Evolutionary conservation across 2,329 filamentous ascomycete genomes (phyloP).

Genomic region (Pseudohalonectria lignicola): DNA sequence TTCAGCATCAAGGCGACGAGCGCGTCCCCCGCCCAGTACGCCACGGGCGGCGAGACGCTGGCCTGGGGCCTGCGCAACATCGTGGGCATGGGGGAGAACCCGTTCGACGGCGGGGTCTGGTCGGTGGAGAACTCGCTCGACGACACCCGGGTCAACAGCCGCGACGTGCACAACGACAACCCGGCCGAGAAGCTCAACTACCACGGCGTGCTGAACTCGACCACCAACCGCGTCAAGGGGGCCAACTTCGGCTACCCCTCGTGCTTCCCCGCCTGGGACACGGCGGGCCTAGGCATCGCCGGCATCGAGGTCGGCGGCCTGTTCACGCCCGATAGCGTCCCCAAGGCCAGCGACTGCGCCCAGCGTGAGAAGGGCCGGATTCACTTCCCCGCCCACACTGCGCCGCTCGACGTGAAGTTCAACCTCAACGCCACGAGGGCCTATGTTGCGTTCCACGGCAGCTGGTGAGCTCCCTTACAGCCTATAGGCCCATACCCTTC

Average conservation of each 20-base stretch:
- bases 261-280: slow-evolving; percentile 49
- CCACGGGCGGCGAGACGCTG: slow-evolving; percentile 33
- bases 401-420: slow-evolving; percentile 54
- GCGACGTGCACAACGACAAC: slow-evolving; percentile 57
- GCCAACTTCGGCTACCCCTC: slow-evolving; percentile 53
- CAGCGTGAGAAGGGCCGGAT: slow-evolving; percentile 29
- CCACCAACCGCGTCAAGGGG: slow-evolving; percentile 15
- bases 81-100: slow-evolving; percentile 51
- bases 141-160: slow-evolving; percentile 42
- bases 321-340: slow-evolving; percentile 18
- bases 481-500: too few species aligned
- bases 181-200: slow-evolving; percentile 67
- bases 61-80: slow-evolving; percentile 66
- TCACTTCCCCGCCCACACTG: slow-evolving; percentile 42
- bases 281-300: slow-evolving; percentile 20
- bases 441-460: slow-evolving; percentile 52
- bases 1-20: slow-evolving; percentile 28
- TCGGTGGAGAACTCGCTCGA: slow-evolving; percentile 63
- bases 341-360: slow-evolving; percentile 11
- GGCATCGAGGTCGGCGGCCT: slow-evolving; percentile 21
- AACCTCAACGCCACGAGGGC: slow-evolving; percentile 40
- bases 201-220: slow-evolving; percentile 43
- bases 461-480: too few species aligned
- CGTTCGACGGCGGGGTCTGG: slow-evolving; percentile 37
- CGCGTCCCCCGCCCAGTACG: slow-evolving; percentile 25